Conservation (phyloP, 2,329 filamentous ascomycete genomes). For the Xylariales sp. region DNA sequence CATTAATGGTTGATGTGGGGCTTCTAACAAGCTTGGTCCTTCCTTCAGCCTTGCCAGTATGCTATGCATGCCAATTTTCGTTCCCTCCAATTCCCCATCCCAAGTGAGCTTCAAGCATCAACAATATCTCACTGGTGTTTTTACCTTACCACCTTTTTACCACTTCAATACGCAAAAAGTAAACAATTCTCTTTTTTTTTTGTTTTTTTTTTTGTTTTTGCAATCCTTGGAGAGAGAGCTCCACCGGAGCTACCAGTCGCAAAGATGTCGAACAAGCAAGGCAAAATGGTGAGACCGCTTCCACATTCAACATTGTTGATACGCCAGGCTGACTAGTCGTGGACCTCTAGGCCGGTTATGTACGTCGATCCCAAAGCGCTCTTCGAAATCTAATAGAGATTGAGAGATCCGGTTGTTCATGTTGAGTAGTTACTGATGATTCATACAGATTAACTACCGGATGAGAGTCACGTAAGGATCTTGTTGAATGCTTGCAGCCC, state of each 20-base stretch:
- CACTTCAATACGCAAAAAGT: constrained; percentile 42
- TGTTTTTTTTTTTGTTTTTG: constrained; percentile 46
- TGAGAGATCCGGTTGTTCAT: constrained; percentile 29
- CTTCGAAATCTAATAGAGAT: constrained; percentile 40
- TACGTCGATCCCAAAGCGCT: constrained; percentile 59
- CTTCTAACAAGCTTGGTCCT: constrained; percentile 17
- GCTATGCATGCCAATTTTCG: constrained; percentile 55
- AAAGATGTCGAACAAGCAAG: constrained; percentile 90
- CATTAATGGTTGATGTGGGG: constrained; percentile 32
- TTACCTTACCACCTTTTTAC: not conserved
- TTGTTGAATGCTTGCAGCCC: constrained; percentile 10
- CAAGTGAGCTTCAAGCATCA: constrained; percentile 55
- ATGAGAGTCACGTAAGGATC: constrained; percentile 83
- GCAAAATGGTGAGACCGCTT: constrained; percentile 90
- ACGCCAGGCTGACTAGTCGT: constrained; percentile 68
- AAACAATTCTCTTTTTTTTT: constrained; percentile 52
- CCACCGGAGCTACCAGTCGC: constrained; percentile 55
- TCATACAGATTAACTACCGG: constrained; percentile 92
- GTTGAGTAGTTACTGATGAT: constrained; percentile 43
- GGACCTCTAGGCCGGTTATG: constrained; percentile 74
- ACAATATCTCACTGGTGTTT: constrained; percentile 55
- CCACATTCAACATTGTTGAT: constrained; percentile 64
- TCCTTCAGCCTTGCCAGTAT: constrained; percentile 45
- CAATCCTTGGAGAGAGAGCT: constrained; percentile 55
- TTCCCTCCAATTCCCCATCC: constrained; percentile 48